A percentile compares a stretch with the other conserved stretches of the same genome.
Evolutionary conservation across 805 yeast species (phyloP).

Genomic region (Teunomyces atbi): DNA sequence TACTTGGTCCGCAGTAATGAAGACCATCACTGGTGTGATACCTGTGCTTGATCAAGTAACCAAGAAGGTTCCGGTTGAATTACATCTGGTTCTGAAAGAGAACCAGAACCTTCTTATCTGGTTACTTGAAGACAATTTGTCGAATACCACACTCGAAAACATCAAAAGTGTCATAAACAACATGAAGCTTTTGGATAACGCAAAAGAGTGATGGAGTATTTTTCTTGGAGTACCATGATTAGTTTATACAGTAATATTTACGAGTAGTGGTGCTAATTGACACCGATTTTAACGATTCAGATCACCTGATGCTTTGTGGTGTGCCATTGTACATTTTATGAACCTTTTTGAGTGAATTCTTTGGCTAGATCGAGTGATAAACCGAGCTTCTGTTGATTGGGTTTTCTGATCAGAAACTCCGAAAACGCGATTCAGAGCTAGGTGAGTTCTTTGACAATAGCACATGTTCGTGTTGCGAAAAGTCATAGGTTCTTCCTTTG

Average conservation of each 20-base stretch:
- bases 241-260: slow-evolving; percentile 43
- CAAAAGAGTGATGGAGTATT: no score
- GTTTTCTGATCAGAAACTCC: slow-evolving; percentile 84
- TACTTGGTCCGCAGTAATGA: slow-evolving; percentile 69
- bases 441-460: slow-evolving; percentile 74
- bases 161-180: no score
- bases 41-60: slow-evolving; percentile 45
- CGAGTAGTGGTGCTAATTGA: slow-evolving; percentile 85
- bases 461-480: slow-evolving; percentile 85
- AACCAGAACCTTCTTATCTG: slow-evolving; percentile 65
- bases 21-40: slow-evolving; percentile 73
- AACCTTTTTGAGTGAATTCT: slow-evolving; percentile 77
- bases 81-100: slow-evolving; percentile 63
- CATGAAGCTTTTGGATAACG: no score
- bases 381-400: slow-evolving; percentile 51
- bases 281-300: slow-evolving; percentile 62
- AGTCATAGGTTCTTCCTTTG: slow-evolving; percentile 87
- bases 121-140: slow-evolving; percentile 77
- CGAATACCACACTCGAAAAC: slow-evolving; percentile 22
- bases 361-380: slow-evolving; percentile 59
- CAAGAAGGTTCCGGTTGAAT: slow-evolving; percentile 27
- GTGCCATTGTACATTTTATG: slow-evolving; percentile 76
- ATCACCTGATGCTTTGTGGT: slow-evolving; percentile 57
- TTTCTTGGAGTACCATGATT: slow-evolving; percentile 87
- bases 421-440: slow-evolving; percentile 58